These are phyloP conservation scores for Lavandula angustifolia DNA, from an alignment of 257 asterid genomes.

Conservation along the genomic window DNA sequence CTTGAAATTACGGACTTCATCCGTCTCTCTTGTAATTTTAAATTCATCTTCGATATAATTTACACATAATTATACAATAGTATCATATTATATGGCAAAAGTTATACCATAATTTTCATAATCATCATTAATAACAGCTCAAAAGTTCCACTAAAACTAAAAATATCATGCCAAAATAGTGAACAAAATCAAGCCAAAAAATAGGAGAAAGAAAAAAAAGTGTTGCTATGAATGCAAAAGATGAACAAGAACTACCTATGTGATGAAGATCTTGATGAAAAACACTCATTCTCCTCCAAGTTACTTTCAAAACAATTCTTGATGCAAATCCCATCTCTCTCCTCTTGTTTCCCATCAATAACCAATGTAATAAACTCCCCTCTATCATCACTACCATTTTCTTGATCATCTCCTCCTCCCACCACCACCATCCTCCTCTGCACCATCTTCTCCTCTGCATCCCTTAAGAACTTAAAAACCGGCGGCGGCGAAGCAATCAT, in stretches of 20 bases:
- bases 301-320: background rate
- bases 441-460: constrained; percentile 70
- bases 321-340: constrained; percentile 18
- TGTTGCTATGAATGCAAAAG: background rate
- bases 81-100: too few relatives aligned
- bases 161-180: background rate
- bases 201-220: background rate
- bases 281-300: background rate
- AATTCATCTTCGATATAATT: too few relatives aligned
- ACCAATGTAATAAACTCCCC: constrained; percentile 24
- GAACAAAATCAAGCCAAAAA: background rate
- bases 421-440: constrained; percentile 27
- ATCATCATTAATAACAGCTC: background rate
- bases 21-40: too few relatives aligned
- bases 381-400: background rate
- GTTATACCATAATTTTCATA: background rate
- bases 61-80: too few relatives aligned
- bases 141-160: too few relatives aligned
- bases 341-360: constrained; percentile 19
- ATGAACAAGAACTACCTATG: constrained; percentile 11
- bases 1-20: too few relatives aligned
- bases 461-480: constrained; percentile 65
- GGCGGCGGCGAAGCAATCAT: constrained; percentile 71
- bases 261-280: constrained; percentile 25
- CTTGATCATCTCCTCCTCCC: constrained; percentile 14